These are phyloP conservation scores for Teunomyces stri DNA, from an alignment of 805 yeast species.

Conservation along the genomic window DNA sequence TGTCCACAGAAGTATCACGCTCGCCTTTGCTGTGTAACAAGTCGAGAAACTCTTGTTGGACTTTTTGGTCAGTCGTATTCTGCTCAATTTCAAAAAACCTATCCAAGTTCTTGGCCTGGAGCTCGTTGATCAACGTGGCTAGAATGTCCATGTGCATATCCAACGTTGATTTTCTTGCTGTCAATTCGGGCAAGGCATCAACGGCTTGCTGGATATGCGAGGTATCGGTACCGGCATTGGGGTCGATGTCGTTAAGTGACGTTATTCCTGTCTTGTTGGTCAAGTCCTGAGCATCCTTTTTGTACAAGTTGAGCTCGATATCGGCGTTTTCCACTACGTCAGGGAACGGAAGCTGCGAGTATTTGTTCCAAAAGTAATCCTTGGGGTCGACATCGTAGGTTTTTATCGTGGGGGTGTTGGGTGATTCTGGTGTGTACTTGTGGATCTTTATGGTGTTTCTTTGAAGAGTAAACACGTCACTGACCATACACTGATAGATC, in stretches of 20 bases:
- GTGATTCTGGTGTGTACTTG: constrained; percentile 25
- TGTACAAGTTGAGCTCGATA: constrained; percentile 73
- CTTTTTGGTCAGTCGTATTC: constrained; percentile 60
- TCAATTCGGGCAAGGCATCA: constrained; percentile 86
- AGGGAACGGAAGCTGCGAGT: constrained; percentile 89
- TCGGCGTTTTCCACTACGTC: constrained; percentile 99
- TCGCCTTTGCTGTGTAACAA: constrained; percentile 50
- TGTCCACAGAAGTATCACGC: constrained; percentile 69
- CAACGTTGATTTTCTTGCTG: constrained; percentile 80
- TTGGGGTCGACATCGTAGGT: constrained; percentile 86
- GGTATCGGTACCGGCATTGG: constrained; percentile 53
- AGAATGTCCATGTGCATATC: constrained; percentile 97
- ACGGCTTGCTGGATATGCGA: constrained; percentile 79
- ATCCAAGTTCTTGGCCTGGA: constrained; percentile 85
- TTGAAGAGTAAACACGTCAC: constrained; percentile 81
- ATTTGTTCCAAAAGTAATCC: constrained; percentile 88
- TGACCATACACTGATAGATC: constrained; percentile 95
- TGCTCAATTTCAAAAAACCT: constrained; percentile 94
- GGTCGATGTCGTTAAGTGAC: constrained; percentile 73
- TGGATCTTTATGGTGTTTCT: constrained; percentile 77
- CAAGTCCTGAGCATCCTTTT: constrained; percentile 82
- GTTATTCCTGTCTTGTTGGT: constrained; percentile 73
- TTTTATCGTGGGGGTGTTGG: constrained; percentile 42
- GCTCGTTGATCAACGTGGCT: constrained; percentile 74
- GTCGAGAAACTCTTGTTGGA: constrained; percentile 57